phyloP scores from a whole-genome alignment of 768 basidiomycete species.

The Hygrophoropsis aurantiaca region DNA sequence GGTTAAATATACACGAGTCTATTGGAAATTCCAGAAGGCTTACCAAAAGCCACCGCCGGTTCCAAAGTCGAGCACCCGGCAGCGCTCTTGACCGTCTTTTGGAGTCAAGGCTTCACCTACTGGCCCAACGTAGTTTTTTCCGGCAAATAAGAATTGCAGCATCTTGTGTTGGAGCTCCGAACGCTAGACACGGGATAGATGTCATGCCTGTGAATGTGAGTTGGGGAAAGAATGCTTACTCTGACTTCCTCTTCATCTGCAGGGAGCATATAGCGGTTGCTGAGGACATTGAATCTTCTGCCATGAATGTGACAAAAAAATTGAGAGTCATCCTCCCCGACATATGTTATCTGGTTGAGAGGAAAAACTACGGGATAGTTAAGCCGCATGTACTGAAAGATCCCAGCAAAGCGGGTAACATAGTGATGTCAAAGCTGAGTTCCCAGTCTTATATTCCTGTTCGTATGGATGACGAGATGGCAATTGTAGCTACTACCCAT shows the following conservation, averaged over 20 bases:
- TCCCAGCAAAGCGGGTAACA: conserved; percentile 17
- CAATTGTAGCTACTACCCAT: conserved; percentile 19
- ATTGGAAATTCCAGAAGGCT: conserved; percentile 12
- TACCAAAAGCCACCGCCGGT: conserved; percentile 68
- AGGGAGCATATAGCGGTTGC: conserved; percentile 59
- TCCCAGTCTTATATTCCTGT: conserved; percentile 29
- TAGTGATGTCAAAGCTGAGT: conserved; percentile 8
- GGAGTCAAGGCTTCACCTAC: conserved; percentile 52
- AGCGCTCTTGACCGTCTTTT: conserved; percentile 27
- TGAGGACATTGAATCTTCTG: conserved; percentile 56
- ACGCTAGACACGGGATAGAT: conserved; percentile 41
- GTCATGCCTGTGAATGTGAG: not conserved
- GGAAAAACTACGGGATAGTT: conserved; percentile 33
- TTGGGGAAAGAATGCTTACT: conserved; percentile 30
- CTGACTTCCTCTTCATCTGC: conserved; percentile 66
- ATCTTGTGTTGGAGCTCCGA: conserved; percentile 63
- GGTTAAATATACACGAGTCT: conserved; percentile 2
- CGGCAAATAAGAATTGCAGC: conserved; percentile 64
- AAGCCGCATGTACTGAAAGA: conserved; percentile 22
- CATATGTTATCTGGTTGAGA: conserved; percentile 34
- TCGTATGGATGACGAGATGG: conserved; percentile 33
- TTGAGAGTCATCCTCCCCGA: conserved; percentile 45
- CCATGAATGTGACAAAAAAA: conserved; percentile 57
- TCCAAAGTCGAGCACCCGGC: conserved; percentile 62
- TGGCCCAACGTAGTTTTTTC: conserved; percentile 67